Base-by-base conservation (phyloP, 75 land plant species). In the Pinus tabuliformis region DNA sequence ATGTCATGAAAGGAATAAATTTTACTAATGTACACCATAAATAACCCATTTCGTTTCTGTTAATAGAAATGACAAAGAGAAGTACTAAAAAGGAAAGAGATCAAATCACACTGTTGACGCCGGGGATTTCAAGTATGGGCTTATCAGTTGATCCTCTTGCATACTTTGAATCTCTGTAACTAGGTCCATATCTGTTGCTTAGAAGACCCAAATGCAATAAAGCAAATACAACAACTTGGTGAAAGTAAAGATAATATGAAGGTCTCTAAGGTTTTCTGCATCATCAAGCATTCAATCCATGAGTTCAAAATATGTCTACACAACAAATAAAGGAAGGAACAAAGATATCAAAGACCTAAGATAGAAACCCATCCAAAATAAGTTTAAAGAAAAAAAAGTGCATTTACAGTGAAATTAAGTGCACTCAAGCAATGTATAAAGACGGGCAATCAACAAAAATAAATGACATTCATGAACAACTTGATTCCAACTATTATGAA, bases 261-360 rank as follows among this genome's bases (percentile, higher is more conserved):
- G 9, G 86, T 91, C 81, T 93, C 96, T 75, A 93, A 58, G n/a
- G 89, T 83, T 82, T 85, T 91, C 75, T 91, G 90, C 75, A 83
- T 6, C 15, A 22, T 14, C 37, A 33, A 16, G 18, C 30, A 12
- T 64, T 12, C 6, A 3, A 8, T 5, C 12, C 49, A n/a, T n/a
- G n/a, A n/a, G n/a, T n/a, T n/a, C n/a, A n/a, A n/a, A n/a, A n/a
- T n/a, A n/a, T n/a, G n/a, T n/a, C n/a, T n/a, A n/a, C n/a, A n/a
- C n/a, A n/a, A n/a, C n/a, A n/a, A n/a, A n/a, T n/a, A n/a, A n/a
- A n/a, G n/a, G n/a, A n/a, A n/a, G n/a, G n/a, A n/a, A n/a, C n/a
- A n/a, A n/a, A n/a, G n/a, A n/a, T n/a, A n/a, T n/a, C n/a, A 21
- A 20, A 28, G 11, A 42, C 42, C 39, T 64, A 30, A 76, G 21